Evolutionary conservation across 2,329 filamentous ascomycete species (phyloP).

Genomic region (Sodiomyces alkalinus): DNA sequence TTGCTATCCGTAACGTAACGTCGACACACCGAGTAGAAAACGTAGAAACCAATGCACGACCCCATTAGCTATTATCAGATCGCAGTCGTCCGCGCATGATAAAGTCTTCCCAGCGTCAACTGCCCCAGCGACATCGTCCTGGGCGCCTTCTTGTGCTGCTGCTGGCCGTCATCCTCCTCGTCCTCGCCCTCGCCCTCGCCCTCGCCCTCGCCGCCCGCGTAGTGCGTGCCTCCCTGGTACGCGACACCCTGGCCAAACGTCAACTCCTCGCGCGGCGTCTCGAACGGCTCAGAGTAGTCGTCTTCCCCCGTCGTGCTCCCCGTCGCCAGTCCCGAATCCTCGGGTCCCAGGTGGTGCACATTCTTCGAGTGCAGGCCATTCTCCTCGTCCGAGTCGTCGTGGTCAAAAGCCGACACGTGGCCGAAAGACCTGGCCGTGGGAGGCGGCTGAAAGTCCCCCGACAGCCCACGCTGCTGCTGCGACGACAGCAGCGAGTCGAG

Average conservation of each 20-base stretch:
- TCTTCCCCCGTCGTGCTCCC: slow-evolving; percentile 16
- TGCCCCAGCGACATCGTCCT: slow-evolving; percentile 50
- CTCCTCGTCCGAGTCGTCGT: slow-evolving; percentile 24
- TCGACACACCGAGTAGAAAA: too few species aligned
- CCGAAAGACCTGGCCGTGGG: slow-evolving; percentile 20
- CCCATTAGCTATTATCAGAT: slow-evolving; percentile 18
- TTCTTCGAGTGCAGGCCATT: slow-evolving; percentile 8
- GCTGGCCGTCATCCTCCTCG: slow-evolving; percentile 21
- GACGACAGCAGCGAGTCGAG: slow-evolving; percentile 31
- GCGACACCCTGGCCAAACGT: slow-evolving; percentile 15
- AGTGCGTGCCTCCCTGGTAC: slow-evolving; percentile 10
- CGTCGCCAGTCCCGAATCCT: slow-evolving; percentile 21
- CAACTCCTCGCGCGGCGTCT: slow-evolving; percentile 34
- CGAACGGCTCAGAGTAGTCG: slow-evolving; percentile 31
- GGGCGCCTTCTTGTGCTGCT: slow-evolving; percentile 35
- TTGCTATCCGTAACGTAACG: too few species aligned
- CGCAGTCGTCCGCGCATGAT: too few species aligned
- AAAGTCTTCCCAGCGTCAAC: slow-evolving; percentile 30
- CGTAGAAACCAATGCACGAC: slow-evolving; percentile 35
- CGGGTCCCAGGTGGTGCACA: slow-evolving; percentile 5
- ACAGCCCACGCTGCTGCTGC: slow-evolving; percentile 10
- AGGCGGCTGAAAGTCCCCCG: slow-evolving; percentile 14
- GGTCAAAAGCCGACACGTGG: slow-evolving; percentile 24
- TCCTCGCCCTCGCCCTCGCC: slow-evolving; percentile 25
- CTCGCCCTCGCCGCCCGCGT: slow-evolving; percentile 22